A percentile compares a stretch with the other conserved stretches of the same genome.
Evolutionary conservation across 192 early-diverging fungal genomes (phyloP).

Genomic region (Entomortierella chlamydospora): DNA sequence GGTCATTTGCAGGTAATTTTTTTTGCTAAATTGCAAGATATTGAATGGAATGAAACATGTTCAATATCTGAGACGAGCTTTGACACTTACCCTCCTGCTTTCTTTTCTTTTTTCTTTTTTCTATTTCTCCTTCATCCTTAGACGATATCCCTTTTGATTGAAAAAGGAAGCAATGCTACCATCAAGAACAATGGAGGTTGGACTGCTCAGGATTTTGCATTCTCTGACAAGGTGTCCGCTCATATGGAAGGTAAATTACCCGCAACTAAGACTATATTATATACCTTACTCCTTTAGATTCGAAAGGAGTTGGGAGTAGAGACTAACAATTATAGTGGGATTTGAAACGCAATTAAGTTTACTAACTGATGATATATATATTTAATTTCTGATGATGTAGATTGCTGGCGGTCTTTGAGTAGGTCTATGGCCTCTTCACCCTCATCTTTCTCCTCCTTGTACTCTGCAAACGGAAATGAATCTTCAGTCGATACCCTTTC

Average conservation of each 20-base stretch:
- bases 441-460: conserved; percentile 40
- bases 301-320: too few species aligned
- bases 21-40: too few species aligned
- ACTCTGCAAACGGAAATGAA: conserved; percentile 12
- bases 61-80: not conserved
- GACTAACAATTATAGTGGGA: too few species aligned
- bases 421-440: conserved; percentile 19
- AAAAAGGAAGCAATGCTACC: conserved; percentile 37
- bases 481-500: conserved; percentile 1
- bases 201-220: conserved; percentile 52
- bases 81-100: not conserved
- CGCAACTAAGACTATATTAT: too few species aligned
- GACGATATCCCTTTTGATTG: conserved; percentile 40
- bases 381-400: too few species aligned
- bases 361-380: too few species aligned
- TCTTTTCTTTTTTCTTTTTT: not conserved
- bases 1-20: conserved; percentile 45
- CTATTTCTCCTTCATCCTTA: conserved; percentile 1
- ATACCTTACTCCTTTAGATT: too few species aligned
- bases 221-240: conserved; percentile 42
- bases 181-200: conserved; percentile 55
- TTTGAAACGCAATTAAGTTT: too few species aligned
- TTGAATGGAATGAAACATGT: too few species aligned
- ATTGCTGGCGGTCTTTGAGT: conserved; percentile 35
- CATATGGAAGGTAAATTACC: conserved; percentile 45